phyloP scores from a whole-genome alignment of 2,329 filamentous ascomycete species.

The Sporothrix humicola region DNA sequence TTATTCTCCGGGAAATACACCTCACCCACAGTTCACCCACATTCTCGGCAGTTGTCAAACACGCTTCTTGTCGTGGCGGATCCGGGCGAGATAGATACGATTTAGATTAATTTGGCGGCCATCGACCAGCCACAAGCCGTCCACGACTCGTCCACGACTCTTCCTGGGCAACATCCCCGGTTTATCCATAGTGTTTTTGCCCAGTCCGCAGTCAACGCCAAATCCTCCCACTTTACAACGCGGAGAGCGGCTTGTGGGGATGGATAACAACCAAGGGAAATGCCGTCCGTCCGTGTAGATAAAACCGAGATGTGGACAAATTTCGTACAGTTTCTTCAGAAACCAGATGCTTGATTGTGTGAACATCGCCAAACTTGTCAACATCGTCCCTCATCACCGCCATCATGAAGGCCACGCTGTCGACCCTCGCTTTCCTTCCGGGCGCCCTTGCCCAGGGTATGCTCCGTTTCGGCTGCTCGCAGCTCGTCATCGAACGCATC shows the following conservation, averaged over 20 bases:
- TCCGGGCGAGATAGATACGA: neutral
- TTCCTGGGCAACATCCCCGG: neutral
- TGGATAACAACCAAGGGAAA: too few relatives aligned
- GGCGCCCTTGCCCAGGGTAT: constrained; percentile 36
- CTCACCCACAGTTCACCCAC: neutral
- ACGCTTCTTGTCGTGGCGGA: neutral
- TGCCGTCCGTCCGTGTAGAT: neutral
- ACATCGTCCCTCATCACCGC: neutral
- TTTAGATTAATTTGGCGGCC: neutral
- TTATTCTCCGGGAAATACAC: neutral
- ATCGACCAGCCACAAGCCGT: neutral
- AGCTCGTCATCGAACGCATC: constrained; percentile 42
- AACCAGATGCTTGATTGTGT: neutral
- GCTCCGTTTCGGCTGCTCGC: constrained; percentile 44
- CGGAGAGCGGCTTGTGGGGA: neutral
- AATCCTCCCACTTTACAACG: too few relatives aligned
- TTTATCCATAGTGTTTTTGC: constrained; percentile 22
- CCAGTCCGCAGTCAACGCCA: neutral
- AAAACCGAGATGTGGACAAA: neutral
- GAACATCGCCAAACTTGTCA: neutral
- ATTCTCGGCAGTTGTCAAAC: constrained; percentile 5
- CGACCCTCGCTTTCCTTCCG: neutral
- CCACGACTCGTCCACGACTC: neutral
- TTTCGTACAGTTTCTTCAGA: neutral
- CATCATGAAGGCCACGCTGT: constrained; percentile 18